Conservation (phyloP, 768 basidiomycete species). For the Podaxis sp. region DNA sequence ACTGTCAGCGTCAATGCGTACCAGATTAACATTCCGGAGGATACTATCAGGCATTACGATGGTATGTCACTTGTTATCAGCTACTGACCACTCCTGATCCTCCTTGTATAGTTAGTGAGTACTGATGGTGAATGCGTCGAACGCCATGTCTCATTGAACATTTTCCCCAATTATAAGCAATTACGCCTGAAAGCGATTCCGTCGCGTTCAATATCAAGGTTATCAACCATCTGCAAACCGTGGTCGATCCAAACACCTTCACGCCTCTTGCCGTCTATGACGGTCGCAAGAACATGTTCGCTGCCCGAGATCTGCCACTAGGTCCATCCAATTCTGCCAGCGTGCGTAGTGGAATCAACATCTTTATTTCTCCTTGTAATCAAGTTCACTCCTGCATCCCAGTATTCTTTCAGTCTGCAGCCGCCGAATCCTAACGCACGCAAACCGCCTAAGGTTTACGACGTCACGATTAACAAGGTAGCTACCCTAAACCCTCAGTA, state of each 20-base stretch:
- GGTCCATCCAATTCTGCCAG: slow-evolving; percentile 50
- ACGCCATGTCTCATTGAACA: neutral
- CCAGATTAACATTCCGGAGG: slow-evolving; percentile 55
- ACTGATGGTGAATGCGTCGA: neutral
- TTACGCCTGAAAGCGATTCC: slow-evolving; percentile 52
- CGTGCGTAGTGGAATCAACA: slow-evolving; percentile 32
- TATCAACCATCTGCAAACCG: slow-evolving; percentile 60
- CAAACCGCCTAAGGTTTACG: slow-evolving; percentile 62
- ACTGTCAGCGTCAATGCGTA: slow-evolving; percentile 64
- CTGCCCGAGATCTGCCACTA: slow-evolving; percentile 60
- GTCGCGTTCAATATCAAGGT: slow-evolving; percentile 57
- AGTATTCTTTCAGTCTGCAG: slow-evolving; percentile 51
- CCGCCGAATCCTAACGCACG: slow-evolving; percentile 43
- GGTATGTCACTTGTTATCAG: slow-evolving; percentile 42
- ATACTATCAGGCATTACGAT: slow-evolving; percentile 76
- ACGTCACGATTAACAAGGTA: slow-evolving; percentile 60
- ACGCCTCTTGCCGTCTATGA: slow-evolving; percentile 76
- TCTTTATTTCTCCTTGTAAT: neutral
- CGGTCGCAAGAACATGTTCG: slow-evolving; percentile 76
- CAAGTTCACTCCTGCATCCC: slow-evolving; percentile 7
- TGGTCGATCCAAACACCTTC: slow-evolving; percentile 62
- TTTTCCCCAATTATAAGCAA: slow-evolving; percentile 56
- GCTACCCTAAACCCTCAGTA: slow-evolving; percentile 43
- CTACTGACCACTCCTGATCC: slow-evolving; percentile 9
- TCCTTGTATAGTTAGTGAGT: slow-evolving; percentile 43